Base-by-base conservation (phyloP, 768 basidiomycete genomes). In the Boletus fagicola region DNA sequence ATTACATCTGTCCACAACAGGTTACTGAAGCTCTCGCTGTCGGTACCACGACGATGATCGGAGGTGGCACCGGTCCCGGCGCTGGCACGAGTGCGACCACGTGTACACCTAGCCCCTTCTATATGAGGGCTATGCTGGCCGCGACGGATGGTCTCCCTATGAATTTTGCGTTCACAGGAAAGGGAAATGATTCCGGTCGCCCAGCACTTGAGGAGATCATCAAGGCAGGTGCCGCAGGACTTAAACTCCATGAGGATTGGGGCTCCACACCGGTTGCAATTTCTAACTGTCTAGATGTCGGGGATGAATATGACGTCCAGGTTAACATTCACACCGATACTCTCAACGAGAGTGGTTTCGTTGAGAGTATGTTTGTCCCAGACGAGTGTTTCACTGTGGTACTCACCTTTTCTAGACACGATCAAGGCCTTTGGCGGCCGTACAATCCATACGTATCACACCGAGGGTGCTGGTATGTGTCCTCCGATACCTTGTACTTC, bases 181-280 rank as follows among this genome's bases (percentile, higher is more conserved):
- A 97, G 73, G 97, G 95, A 0, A 98, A 98, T 62, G 97, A 99
- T 67, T 82, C 90, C 0, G 93, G 87, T 0, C 76, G 80, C 11
- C 77, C 64, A 3, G 88, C 90, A 4, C 69, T 98, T 52, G 87
- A 86, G 69, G 95, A 97, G 57, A 78, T 94, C 53, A 78, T 96
- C 26, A 77, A 78, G 57, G 92, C 92, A 13, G 95, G 95, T 11
- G 93, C 92, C 1, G 83, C 80, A 15, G 97, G 97, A 2, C 71
- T 98, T 64, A 99, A 99, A 76, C 74, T 99, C 57, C 97, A 99
- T 65, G 97, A 98, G 72, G 96, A 98, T 71, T 98, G 96, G 96
- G 96, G 96, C 2, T 80, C 84, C 20, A 95, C 94, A 1, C 97
- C 97, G 1, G 83, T 84, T 18, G 82, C 83, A 1, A 98, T 98